Base-by-base conservation (phyloP, 2,329 filamentous ascomycete genomes). In the Colletotrichum lini region DNA sequence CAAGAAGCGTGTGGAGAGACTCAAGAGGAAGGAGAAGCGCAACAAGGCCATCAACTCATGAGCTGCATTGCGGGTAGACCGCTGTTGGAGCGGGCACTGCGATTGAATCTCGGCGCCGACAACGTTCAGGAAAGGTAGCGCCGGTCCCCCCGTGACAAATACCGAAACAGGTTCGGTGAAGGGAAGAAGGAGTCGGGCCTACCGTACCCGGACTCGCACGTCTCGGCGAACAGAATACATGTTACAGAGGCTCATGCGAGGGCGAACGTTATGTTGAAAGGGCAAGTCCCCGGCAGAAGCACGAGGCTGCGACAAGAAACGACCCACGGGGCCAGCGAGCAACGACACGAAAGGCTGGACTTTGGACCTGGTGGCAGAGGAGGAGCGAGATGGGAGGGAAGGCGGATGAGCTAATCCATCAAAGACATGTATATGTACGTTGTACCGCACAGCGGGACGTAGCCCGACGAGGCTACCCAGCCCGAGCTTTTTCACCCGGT, bases 11-110 rank as follows among this genome's bases (percentile, higher is more conserved):
- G 92, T 98, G 15, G 96, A 99, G 84, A 90, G 96, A 77, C 83
- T 98, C 82, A 98, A 95, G 91, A 90, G 95, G 79, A 93, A 94
- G 82, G 96, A 99, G 87, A 98, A 98, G 91, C 91, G 96, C 80
- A 99, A 96, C 83, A 96, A 96, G 85, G 84, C 94, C 80, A 80
- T 93, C 77, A 91, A 92, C 80, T 92, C 90, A 72, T 92, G 85
- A 88, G 73, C 63, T 16, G 58, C 15, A 10, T 40, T 59, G 21
- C 44, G 68, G 52, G 21, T 40, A 59, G 21, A 59, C 21, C 42
- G 45, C 50, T 58, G 38, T 61, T 35, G 58, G 54, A 52, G 49
- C 52, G 67, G 44, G 53, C 57, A 49, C 50, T 68, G 21, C 54
- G 57, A 65, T 42, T 40, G 30, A 50, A 23, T 47, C 26, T 66